Percentiles rank a stretch among this genome's conserved stretches.
Evolutionary conservation across 345 rosid genomes (phyloP).

Genomic region (Acer negundo): DNA sequence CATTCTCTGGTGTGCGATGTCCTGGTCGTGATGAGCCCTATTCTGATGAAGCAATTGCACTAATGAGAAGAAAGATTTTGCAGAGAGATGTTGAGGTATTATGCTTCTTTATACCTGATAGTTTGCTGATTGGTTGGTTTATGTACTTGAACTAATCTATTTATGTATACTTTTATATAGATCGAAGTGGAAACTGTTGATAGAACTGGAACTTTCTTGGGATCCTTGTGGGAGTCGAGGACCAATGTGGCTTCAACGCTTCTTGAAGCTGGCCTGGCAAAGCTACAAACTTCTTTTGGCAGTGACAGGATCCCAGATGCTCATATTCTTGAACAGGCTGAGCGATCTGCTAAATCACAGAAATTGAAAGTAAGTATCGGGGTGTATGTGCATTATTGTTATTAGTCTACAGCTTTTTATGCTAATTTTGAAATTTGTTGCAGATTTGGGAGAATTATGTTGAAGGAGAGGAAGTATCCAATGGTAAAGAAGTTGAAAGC

Average conservation of each 20-base stretch:
- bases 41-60: slow-evolving; percentile 90
- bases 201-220: slow-evolving; percentile 96
- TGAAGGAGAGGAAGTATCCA: slow-evolving; percentile 89
- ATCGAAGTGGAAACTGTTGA: slow-evolving; percentile 93
- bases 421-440: slow-evolving; percentile 19
- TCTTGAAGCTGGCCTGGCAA: slow-evolving; percentile 96
- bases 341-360: slow-evolving; percentile 79
- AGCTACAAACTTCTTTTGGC: slow-evolving; percentile 82
- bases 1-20: slow-evolving; percentile 98
- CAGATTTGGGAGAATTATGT: slow-evolving; percentile 98
- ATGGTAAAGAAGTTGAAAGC: slow-evolving; percentile 66
- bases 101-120: slow-evolving; percentile 3
- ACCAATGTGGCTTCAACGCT: slow-evolving; percentile 70
- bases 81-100: slow-evolving; percentile 96
- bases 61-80: slow-evolving; percentile 93
- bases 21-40: slow-evolving; percentile 92
- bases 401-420: background rate
- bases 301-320: slow-evolving; percentile 78
- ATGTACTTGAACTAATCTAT: slow-evolving; percentile 2
- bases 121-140: slow-evolving; percentile 13
- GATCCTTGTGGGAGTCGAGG: slow-evolving; percentile 88
- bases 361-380: slow-evolving; percentile 71
- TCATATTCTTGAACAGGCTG: slow-evolving; percentile 87
- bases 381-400: background rate
- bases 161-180: slow-evolving; percentile 37